Evolutionary conservation across 1,284 basidiomycete genomes (phyloP), one percentile per base, ranked within the genome.

Genomic region (Mixia osmundae): DNA sequence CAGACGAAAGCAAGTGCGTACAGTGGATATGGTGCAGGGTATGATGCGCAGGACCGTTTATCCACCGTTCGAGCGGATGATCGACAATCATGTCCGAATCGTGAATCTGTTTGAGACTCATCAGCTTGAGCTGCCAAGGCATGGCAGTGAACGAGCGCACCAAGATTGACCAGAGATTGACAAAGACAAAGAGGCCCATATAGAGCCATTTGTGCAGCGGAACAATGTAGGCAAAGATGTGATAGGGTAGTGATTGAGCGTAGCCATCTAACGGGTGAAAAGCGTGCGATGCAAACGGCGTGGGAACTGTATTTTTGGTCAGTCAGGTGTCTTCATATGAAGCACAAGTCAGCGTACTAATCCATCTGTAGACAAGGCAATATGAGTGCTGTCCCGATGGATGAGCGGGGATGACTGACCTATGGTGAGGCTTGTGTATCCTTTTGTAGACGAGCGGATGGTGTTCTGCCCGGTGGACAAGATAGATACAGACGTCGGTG

Each of bases 61-160:
- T 89, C 55, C 83, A 59, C 51, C 66, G 72, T 58, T 95, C 89
- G 2, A 91, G 65, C 5, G 73, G 63, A 54, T 82, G 76, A n/a
- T 77, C 85, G 31, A 78, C 79, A 54, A 95, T 73, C 85, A 99
- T 95, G 62, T 97, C 91, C n/a, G 80, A 87, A 57, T 99, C 89
- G 57, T 97, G 89, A 49, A 97, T 97, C 76, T 79, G 44, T 9
- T 11, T 11, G 14, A 16, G 28, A 5, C 18, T 11, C 7, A 32
- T 20, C 27, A 20, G n/a, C 33, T 25, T 21, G 30, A n/a, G 21
- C n/a, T 6, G 16, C 33, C 27, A 27, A 29, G 25, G 23, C 18
- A 18, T 3, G 26, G 30, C 29, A 25, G 16, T 21, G 11, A 16
- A 25, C n/a, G 15, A 16, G 46, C 58, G 26, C 50, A 79, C 76